These are phyloP conservation scores for Inosperma sp. DNA, from an alignment of 768 basidiomycete species.

Conservation along the genomic window DNA sequence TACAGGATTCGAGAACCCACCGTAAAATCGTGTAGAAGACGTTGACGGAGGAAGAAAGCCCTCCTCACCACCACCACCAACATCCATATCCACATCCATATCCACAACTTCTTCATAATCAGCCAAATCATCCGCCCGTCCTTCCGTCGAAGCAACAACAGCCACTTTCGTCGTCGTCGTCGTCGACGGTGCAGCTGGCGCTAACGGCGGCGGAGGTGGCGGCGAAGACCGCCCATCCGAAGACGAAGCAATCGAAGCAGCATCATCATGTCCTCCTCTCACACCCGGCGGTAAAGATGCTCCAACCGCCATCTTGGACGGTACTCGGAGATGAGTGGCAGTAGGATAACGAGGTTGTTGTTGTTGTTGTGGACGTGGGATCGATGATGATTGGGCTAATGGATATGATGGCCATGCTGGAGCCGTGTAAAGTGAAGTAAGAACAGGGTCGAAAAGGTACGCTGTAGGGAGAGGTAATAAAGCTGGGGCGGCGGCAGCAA, in stretches of 20 bases:
- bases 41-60: not conserved
- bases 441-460: not conserved
- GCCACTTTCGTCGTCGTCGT: not conserved
- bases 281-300: constrained; percentile 12
- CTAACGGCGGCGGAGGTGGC: not conserved
- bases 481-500: not conserved
- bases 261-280: constrained; percentile 16
- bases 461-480: not conserved
- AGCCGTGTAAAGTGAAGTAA: not conserved
- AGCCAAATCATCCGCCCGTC: constrained; percentile 14
- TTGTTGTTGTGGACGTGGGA: not conserved
- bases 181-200: not conserved
- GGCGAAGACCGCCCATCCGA: constrained; percentile 13
- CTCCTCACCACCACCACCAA: constrained; percentile 10
- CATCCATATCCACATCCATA: constrained; percentile 21
- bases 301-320: constrained; percentile 13
- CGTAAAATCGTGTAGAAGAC: not conserved
- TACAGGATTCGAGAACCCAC: not conserved
- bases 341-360: not conserved
- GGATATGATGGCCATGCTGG: not conserved
- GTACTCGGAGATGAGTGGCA: not conserved
- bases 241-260: constrained; percentile 24
- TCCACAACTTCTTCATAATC: too few relatives aligned
- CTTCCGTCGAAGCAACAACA: constrained; percentile 5
- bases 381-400: not conserved